A percentile compares a stretch with the other conserved stretches of the same genome.
phyloP scores from a whole-genome alignment of 2,329 filamentous ascomycete genomes.

The Didymella exigua region DNA sequence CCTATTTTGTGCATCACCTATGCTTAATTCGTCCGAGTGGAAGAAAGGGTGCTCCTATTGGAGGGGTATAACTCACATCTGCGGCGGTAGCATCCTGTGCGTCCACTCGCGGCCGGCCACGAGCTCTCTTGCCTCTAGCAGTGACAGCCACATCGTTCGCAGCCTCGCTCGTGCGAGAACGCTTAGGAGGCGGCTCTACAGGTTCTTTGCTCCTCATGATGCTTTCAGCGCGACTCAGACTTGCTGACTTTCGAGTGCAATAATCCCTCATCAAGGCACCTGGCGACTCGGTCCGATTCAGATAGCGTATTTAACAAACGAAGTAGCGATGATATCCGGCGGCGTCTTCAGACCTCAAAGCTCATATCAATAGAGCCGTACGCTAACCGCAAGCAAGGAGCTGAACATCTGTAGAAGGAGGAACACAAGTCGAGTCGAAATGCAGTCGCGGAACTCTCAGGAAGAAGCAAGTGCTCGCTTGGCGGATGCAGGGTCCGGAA shows the following conservation, averaged over 20 bases:
- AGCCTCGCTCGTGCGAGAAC: slow-evolving; percentile 35
- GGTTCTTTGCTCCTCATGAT: slow-evolving; percentile 32
- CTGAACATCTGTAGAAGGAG: neutral
- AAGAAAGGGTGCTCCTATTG: too few species aligned
- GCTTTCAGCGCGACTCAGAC: neutral
- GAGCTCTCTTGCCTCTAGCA: slow-evolving; percentile 57
- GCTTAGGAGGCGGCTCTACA: slow-evolving; percentile 32
- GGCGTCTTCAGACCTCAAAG: neutral
- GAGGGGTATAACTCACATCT: slow-evolving; percentile 81
- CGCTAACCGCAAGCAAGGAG: neutral
- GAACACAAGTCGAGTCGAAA: neutral
- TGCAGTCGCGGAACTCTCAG: slow-evolving; percentile 12
- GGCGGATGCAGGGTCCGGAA: neutral
- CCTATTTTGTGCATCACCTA: neutral
- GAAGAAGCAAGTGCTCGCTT: slow-evolving; percentile 12
- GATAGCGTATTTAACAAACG: neutral
- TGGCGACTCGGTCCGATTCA: neutral
- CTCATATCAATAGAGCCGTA: neutral
- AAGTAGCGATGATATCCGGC: neutral
- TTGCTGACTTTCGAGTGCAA: neutral
- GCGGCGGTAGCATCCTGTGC: slow-evolving; percentile 77
- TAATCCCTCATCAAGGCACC: neutral
- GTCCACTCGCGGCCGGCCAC: slow-evolving; percentile 77
- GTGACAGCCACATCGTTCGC: slow-evolving; percentile 33
- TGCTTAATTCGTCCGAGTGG: neutral